These are phyloP conservation scores for Wickerhamiella nectarea DNA, from an alignment of 805 yeast genomes.

Conservation along the genomic window DNA sequence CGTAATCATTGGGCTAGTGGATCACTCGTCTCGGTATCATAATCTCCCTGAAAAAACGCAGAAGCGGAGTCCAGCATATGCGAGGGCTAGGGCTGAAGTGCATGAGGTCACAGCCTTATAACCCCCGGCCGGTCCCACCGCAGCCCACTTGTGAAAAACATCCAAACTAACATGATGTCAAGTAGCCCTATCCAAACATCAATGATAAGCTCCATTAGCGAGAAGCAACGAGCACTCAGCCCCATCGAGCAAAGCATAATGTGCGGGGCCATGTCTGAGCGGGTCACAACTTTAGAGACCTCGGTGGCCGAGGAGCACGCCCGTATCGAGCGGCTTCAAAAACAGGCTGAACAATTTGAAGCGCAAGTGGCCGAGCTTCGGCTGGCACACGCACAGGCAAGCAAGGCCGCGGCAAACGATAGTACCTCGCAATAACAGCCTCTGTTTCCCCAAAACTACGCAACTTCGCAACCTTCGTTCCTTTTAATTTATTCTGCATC, in stretches of 20 bases:
- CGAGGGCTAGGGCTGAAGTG: too few species aligned
- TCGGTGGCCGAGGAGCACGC: conserved; percentile 2
- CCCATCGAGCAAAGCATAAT: conserved; percentile 6
- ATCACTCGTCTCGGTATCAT: too few species aligned
- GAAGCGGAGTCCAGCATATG: too few species aligned
- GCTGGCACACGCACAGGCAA: not conserved
- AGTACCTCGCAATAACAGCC: too few species aligned
- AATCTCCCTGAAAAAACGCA: too few species aligned
- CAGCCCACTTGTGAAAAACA: too few species aligned
- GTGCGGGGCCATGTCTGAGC: conserved; percentile 6
- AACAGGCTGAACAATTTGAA: conserved; percentile 2
- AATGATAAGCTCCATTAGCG: not conserved
- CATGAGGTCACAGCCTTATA: too few species aligned
- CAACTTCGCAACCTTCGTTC: too few species aligned
- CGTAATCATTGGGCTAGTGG: too few species aligned
- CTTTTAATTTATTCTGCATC: too few species aligned
- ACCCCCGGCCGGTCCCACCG: too few species aligned
- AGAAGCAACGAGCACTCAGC: not conserved
- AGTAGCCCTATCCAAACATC: not conserved
- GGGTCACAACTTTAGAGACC: conserved; percentile 4
- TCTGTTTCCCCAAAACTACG: too few species aligned
- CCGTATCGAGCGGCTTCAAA: conserved; percentile 1
- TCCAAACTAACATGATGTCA: not conserved
- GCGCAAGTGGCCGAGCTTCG: not conserved
- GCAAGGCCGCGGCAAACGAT: not conserved